A percentile compares a stretch with the other conserved stretches of the same genome.
Evolutionary conservation across 169 alveolate species (phyloP).

Genomic region (Eimeria necatrix): DNA sequence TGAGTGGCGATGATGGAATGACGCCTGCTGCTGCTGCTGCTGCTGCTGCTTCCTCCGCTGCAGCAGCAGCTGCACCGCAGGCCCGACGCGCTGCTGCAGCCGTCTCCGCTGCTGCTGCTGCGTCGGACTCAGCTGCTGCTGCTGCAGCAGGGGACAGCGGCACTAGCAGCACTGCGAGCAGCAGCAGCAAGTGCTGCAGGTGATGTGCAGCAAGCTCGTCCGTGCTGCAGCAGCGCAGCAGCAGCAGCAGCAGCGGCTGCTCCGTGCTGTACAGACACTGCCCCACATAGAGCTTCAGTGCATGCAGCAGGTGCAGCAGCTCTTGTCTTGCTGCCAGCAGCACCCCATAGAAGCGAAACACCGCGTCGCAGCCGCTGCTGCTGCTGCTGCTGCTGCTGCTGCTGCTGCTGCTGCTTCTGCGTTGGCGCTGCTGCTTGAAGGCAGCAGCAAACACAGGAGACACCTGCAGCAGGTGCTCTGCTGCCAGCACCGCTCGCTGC

Average conservation of each 20-base stretch:
- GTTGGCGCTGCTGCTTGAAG: conserved; percentile 48
- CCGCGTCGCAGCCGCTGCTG: too few species aligned
- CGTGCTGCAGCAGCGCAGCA: conserved; percentile 6
- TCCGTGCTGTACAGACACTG: neutral
- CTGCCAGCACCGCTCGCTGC: conserved; percentile 11
- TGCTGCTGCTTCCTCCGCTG: neutral
- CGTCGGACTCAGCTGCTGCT: neutral
- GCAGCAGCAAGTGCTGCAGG: neutral
- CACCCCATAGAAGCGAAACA: neutral
- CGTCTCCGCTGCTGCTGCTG: conserved; percentile 51
- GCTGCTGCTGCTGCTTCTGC: conserved; percentile 29
- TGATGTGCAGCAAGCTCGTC: conserved; percentile 33
- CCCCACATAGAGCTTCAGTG: conserved; percentile 13
- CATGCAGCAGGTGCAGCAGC: conserved; percentile 51
- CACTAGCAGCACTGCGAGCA: conserved; percentile 32
- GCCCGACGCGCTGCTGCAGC: neutral
- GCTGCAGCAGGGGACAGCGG: conserved; percentile 43
- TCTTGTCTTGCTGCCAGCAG: conserved; percentile 46
- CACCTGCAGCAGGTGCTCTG: neutral
- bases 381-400: conserved; percentile 22
- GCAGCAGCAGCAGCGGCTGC: conserved; percentile 56
- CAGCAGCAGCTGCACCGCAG: neutral
- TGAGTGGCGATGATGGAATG: neutral
- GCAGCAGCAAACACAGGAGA: conserved; percentile 40
- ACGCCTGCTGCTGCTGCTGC: neutral